Conservation (phyloP, 106 monocot genomes). For the Dendrobium huoshanense region DNA sequence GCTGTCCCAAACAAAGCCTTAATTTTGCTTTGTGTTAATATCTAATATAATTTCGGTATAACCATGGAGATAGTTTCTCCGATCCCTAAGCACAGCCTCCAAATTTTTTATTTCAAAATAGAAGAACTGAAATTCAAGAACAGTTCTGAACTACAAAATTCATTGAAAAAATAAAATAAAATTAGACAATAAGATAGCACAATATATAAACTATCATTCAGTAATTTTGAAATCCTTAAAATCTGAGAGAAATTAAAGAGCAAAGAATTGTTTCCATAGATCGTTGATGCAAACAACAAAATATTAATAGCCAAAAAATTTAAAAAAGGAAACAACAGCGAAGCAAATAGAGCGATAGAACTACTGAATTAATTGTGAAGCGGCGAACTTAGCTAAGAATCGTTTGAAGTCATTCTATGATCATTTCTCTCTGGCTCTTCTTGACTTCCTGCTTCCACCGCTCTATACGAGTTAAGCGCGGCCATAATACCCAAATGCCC, state of each 20-base stretch:
- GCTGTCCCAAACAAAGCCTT: too few species aligned
- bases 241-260: too few species aligned
- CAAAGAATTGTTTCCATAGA: neutral
- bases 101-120: too few species aligned
- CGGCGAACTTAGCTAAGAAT: conserved; percentile 25
- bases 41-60: too few species aligned
- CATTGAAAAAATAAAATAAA: too few species aligned
- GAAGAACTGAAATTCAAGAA: too few species aligned
- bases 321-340: neutral
- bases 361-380: neutral
- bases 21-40: too few species aligned
- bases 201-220: neutral
- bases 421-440: conserved; percentile 23
- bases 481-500: conserved; percentile 40
- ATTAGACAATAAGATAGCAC: too few species aligned
- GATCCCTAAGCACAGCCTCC: too few species aligned
- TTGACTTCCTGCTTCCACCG: conserved; percentile 5
- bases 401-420: conserved; percentile 7
- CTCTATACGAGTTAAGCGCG: conserved; percentile 36
- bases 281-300: neutral
- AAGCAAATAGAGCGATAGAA: neutral
- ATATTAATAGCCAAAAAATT: neutral
- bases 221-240: too few species aligned
- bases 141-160: too few species aligned
- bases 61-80: too few species aligned